Evolutionary conservation across 202 grass and related monocot genomes (phyloP).

Genomic region (Brachypodium distachyon): DNA sequence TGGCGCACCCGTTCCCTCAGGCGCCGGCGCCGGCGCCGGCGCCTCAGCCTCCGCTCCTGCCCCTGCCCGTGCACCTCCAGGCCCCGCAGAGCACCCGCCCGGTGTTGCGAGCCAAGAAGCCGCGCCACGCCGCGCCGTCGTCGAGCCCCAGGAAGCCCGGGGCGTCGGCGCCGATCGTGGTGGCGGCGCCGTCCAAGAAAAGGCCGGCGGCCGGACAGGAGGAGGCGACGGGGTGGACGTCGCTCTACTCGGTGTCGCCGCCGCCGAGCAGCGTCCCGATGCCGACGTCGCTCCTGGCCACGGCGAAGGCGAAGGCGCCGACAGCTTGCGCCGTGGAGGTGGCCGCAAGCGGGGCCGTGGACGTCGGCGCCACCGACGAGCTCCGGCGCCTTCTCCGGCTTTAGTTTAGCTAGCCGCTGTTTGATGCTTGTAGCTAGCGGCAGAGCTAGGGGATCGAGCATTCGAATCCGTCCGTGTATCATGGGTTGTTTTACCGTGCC

Average conservation of each 20-base stretch:
- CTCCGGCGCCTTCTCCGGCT: constrained; percentile 64
- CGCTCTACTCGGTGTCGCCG: constrained; percentile 57
- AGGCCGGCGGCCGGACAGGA: background rate
- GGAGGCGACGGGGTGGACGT: background rate
- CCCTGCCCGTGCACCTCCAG: constrained; percentile 26
- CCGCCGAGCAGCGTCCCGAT: constrained; percentile 77
- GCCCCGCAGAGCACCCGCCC: constrained; percentile 13
- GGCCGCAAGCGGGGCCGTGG: background rate
- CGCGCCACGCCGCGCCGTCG: constrained; percentile 7
- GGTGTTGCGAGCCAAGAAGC: constrained; percentile 9
- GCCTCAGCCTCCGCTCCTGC: constrained; percentile 49
- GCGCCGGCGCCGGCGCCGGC: background rate
- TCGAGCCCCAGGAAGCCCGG: constrained; percentile 2
- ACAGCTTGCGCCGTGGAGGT: constrained; percentile 27
- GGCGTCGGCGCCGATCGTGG: constrained; percentile 19
- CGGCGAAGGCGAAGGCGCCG: constrained; percentile 30
- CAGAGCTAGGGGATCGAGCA: background rate
- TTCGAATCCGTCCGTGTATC: background rate
- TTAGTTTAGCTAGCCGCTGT: background rate
- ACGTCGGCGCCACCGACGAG: constrained; percentile 60
- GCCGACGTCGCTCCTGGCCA: constrained; percentile 46
- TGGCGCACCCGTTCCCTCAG: background rate
- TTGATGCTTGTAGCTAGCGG: background rate
- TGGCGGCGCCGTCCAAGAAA: constrained; percentile 8
- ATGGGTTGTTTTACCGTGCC: constrained; percentile 9